Evolutionary conservation across 805 yeast species (phyloP), one percentile per base, ranked within the genome.

Genomic region (Pichia occidentalis): DNA sequence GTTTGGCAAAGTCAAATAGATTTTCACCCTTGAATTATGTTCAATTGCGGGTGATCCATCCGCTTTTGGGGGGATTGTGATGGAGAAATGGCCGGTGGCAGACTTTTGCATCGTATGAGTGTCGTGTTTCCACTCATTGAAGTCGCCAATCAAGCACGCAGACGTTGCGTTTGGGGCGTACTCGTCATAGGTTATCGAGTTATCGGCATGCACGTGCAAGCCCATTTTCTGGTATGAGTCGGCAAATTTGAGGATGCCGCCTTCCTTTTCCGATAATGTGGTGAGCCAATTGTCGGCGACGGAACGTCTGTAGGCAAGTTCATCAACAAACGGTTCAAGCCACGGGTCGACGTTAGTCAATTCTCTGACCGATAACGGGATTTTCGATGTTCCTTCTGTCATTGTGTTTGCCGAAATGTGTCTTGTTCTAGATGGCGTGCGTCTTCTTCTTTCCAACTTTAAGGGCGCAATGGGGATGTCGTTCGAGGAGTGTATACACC

Each of bases 111-210:
- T 64, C 32, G 65, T 65, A 53, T 82, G 76, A 5, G 68, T 44
- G 5, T 61, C 60, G 25, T 73, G 67, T 48, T 77, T 65, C 98
- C 98, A 90, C 44, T 68, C 55, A 60, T 90, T 90, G 70, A 92
- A 90, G 36, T 90, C 97, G 12, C 98, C 98, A 40, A 85, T 80
- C n/a, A 90, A 57, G 37, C 77, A 71, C 2, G 92, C 96, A 32
- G 57, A 64, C 4, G 51, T 53, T 2, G 95, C 97, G 53, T 85
- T 81, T 5, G 97, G 98, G 1, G 94, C 87, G 78, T 95, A 90
- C 60, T 90, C 95, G 19, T 74, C 68, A 52, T 82, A 82, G 2
- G 62, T 57, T 35, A 88, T 73, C 6, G 72, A 68, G 44, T 75
- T 73, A 37, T 73, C 71, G 11, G 53, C 53, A 45, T 73, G 64